A percentile compares a stretch with the other conserved stretches of the same genome.
Evolutionary conservation across 2,329 filamentous ascomycete genomes (phyloP).

Genomic region (Plectosphaerella sp.): DNA sequence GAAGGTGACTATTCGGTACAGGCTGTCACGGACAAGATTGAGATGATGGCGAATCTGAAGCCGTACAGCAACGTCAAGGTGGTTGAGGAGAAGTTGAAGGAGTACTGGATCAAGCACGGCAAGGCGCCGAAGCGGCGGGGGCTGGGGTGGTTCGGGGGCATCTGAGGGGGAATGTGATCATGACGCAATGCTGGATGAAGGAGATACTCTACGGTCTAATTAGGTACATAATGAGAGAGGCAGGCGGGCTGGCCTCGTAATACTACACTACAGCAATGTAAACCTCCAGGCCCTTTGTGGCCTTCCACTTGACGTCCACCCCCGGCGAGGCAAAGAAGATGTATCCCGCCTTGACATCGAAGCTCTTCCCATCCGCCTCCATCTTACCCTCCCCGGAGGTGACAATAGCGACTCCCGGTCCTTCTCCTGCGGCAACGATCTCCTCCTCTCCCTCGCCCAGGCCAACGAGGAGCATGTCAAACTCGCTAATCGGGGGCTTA

Average conservation of each 20-base stretch:
- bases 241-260: background rate
- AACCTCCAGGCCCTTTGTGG: constrained; percentile 24
- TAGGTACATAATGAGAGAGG: background rate
- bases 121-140: background rate
- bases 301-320: constrained; percentile 24
- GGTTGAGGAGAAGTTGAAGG: background rate
- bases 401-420: constrained; percentile 60
- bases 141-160: too few relatives aligned
- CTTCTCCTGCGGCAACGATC: constrained; percentile 46
- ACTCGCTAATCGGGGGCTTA: constrained; percentile 65
- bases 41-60: constrained; percentile 8
- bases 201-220: background rate
- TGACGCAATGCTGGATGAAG: background rate
- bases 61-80: constrained; percentile 6
- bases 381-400: constrained; percentile 55
- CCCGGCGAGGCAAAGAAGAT: constrained; percentile 65
- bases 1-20: background rate
- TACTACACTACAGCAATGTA: constrained; percentile 26
- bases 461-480: constrained; percentile 60
- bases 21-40: constrained; percentile 3
- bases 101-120: constrained; percentile 2
- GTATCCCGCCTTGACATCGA: constrained; percentile 55
- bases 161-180: too few relatives aligned
- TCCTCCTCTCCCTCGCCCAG: constrained; percentile 57
- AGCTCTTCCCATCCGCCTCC: constrained; percentile 45